These are phyloP conservation scores for Arthroderma sp. DNA, from an alignment of 2,329 filamentous ascomycete species.

Conservation along the genomic window DNA sequence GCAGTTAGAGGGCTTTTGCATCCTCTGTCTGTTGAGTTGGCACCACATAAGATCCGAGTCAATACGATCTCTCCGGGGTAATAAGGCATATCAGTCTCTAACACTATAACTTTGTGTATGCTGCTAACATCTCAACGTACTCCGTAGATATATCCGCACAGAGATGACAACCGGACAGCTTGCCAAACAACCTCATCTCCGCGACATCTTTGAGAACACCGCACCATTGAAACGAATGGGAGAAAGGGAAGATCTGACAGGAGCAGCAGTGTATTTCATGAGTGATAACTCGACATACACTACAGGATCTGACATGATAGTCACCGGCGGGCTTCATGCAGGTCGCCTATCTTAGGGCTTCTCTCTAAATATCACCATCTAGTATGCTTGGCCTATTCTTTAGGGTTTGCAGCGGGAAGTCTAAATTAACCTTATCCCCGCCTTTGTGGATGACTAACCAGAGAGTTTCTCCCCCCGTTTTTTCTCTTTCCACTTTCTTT, in stretches of 20 bases:
- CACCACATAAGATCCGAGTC: background rate
- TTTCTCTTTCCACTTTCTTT: too few relatives aligned
- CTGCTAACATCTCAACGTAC: slow-evolving; percentile 1
- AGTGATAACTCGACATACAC: slow-evolving; percentile 74
- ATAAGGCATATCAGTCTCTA: background rate
- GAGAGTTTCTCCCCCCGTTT: too few relatives aligned
- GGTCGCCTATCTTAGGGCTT: too few relatives aligned
- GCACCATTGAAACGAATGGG: background rate
- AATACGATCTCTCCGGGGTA: background rate
- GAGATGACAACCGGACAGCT: background rate
- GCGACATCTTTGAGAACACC: background rate
- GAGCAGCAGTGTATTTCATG: slow-evolving; percentile 26
- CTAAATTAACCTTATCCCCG: too few relatives aligned
- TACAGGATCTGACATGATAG: slow-evolving; percentile 58
- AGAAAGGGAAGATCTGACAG: slow-evolving; percentile 1
- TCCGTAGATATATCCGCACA: background rate
- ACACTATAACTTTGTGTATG: background rate
- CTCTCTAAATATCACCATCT: too few relatives aligned
- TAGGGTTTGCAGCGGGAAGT: too few relatives aligned
- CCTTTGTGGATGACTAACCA: too few relatives aligned
- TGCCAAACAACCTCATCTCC: background rate
- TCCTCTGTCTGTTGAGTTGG: background rate
- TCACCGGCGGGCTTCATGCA: slow-evolving; percentile 49
- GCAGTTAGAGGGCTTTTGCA: background rate
- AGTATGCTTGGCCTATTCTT: too few relatives aligned